Evolutionary conservation across 257 asterid species (phyloP), one percentile per base, ranked within the genome.

Genomic region (Paulownia fortunei): DNA sequence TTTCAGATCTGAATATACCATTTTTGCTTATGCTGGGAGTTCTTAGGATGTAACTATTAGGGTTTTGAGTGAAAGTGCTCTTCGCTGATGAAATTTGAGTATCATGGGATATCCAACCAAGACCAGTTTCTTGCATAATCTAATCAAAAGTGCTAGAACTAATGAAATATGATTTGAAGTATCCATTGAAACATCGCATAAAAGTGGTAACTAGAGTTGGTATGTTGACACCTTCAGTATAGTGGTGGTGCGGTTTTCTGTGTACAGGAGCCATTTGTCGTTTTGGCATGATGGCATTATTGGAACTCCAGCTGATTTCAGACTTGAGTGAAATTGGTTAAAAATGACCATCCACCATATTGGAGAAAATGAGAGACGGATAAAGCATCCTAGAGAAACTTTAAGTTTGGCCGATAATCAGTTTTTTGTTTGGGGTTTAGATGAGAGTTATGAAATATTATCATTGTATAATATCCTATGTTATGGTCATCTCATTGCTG

Each of bases 381-480:
- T 41, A 39, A 65, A n/a, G 32, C 52, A 65, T 65, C 52, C 39
- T 66, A 66, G 36, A 64, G 54, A 23, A 23, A 66, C 72, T 36
- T 21, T 41, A 9, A 18, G 16, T 16, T 39, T 10, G 11, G 26
- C 52, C 18, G 10, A 1, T 39, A 8, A 3, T 46, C 18, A 12
- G 10, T 46, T 46, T 15, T 12, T 11, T 1, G 5, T 46, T 46
- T 1, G 54, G 54, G n/a, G n/a, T n/a, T 60, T 60, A 11, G 44
- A 27, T 27, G 42, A 60, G 11, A 27, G 41, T 10, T 27, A 9
- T 26, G 39, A 6, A 4, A 26, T 60, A 60, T 30, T 30, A 30
- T 9, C 15, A 15, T n/a, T 27, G 32, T 26, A 1, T 60, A 11
- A 26, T n/a, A 30, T 24, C n/a, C n/a, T n/a, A n/a, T n/a, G n/a